Evolutionary conservation across 108 stramenopile genomes (phyloP).

Genomic region (Cyclotella baltica): DNA sequence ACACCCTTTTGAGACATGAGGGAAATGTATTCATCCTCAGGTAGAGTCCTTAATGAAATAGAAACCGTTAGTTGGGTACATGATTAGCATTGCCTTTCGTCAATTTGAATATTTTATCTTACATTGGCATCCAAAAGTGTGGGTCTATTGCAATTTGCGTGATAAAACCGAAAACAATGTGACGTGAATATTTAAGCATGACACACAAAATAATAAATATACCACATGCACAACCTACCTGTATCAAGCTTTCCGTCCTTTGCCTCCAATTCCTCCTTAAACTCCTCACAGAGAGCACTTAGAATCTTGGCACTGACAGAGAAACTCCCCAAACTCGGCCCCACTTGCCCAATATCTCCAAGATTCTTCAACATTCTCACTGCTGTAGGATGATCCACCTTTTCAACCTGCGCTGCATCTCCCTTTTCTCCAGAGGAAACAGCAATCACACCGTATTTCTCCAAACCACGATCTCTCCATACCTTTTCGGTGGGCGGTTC

Average conservation of each 20-base stretch:
- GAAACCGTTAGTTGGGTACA: too few species aligned
- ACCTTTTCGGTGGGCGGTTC: constrained; percentile 91
- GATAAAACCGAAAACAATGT: neutral
- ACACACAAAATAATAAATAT: neutral
- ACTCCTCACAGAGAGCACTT: constrained; percentile 87
- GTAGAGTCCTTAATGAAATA: too few species aligned
- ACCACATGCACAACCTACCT: constrained; percentile 7
- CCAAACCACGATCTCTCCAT: constrained; percentile 93
- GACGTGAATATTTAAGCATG: neutral
- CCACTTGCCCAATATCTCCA: constrained; percentile 91
- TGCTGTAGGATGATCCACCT: constrained; percentile 97
- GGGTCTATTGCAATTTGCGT: constrained; percentile 84
- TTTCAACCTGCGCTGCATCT: constrained; percentile 98
- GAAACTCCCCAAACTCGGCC: constrained; percentile 95
- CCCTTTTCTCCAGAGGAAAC: constrained; percentile 70
- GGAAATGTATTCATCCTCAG: constrained; percentile 81
- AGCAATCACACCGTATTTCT: constrained; percentile 99
- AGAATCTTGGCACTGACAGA: constrained; percentile 89
- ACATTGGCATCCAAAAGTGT: constrained; percentile 99
- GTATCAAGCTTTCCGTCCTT: constrained; percentile 89
- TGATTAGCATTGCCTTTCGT: too few species aligned
- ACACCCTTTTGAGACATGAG: constrained; percentile 93
- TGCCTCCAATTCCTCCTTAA: constrained; percentile 72
- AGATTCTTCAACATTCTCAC: constrained; percentile 87
- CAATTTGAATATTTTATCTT: too few species aligned